Conservation (phyloP, 2,329 filamentous ascomycete genomes). For the Berkeleyomyces rouxiae region DNA sequence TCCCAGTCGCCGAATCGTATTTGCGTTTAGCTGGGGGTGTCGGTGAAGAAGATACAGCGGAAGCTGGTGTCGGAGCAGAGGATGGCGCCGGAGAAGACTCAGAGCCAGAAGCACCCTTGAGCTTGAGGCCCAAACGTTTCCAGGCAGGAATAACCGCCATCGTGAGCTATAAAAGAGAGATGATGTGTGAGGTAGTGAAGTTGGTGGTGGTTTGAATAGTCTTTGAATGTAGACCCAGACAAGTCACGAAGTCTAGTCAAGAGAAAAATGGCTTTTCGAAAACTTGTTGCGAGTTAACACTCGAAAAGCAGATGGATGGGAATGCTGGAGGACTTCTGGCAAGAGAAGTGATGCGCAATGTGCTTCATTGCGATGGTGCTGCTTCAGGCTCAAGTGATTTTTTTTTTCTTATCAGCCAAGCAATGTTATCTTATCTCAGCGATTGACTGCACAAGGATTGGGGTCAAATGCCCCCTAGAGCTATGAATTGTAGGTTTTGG, state of each 20-base stretch:
- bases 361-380: too few relatives aligned
- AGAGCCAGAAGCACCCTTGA: slow-evolving; percentile 28
- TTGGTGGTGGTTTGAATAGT: background rate
- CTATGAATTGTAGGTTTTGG: background rate
- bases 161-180: slow-evolving; percentile 28
- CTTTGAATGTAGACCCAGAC: background rate
- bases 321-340: too few relatives aligned
- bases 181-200: slow-evolving; percentile 18
- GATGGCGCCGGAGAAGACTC: slow-evolving; percentile 16
- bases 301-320: too few relatives aligned
- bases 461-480: background rate
- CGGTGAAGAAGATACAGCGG: background rate
- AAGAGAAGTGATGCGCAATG: too few relatives aligned
- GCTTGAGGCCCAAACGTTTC: slow-evolving; percentile 47
- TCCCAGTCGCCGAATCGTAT: slow-evolving; percentile 11
- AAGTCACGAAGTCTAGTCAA: background rate
- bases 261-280: too few relatives aligned
- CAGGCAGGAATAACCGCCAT: slow-evolving; percentile 37
- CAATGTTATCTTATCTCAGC: slow-evolving; percentile 7
- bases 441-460: background rate
- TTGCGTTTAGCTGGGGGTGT: slow-evolving; percentile 23
- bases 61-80: background rate
- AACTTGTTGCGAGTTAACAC: too few relatives aligned
- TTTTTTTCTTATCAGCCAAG: slow-evolving; percentile 3
- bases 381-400: background rate